Base-by-base conservation (phyloP, 495 filamentous ascomycete species). In the Chaetomium cochliodes region DNA sequence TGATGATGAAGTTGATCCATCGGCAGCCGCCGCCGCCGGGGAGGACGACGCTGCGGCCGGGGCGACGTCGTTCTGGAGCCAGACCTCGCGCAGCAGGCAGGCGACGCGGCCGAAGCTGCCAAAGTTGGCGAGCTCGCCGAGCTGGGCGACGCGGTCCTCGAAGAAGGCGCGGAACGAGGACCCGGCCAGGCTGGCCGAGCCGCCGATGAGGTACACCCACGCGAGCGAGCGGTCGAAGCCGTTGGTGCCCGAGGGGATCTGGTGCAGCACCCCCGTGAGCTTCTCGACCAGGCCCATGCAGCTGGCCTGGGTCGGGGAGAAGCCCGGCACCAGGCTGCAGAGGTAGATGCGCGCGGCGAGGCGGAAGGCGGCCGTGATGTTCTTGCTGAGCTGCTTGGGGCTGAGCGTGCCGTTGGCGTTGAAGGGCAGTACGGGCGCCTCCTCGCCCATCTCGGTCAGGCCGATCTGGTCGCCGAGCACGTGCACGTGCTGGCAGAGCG, bases 321-420 rank as follows among this genome's bases (percentile, higher is more conserved):
- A 93, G 33, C 92, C 92, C 1, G 94, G 94, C 0, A 98, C 92
- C 25, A 98, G 82, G 67, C 88, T 90, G 86, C 92, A 96, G 9
- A 98, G 87, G 79, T 97, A 97, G 76, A 98, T 92, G 57, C 93
- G 88, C 0, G 94, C 94, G 2, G 93, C 94, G 52, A 93, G 78
- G 67, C 93, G 90, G 87, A 96, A 98, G 41, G 96, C 86, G 51
- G 87, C 81, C 5, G 90, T 93, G 77, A 97, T 93, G 77, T 92
- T 96, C 72, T 86, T 88, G 71, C 86, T 89, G 60, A 98, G 82
- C 67, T 90, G 85, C 67, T 89, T 89, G 13, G 93, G 90, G 62
- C 86, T 87, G 62, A 98, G 84, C n/a, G 86, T 84, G 60, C 91
- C 91, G 49, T 86, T 90, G 57, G 81, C 73, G 75, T 80, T 86